A percentile compares a stretch with the other conserved stretches of the same genome.
These are phyloP conservation scores for Circinella minor DNA, from an alignment of 371 early-diverging fungal genomes.

Conservation along the genomic window DNA sequence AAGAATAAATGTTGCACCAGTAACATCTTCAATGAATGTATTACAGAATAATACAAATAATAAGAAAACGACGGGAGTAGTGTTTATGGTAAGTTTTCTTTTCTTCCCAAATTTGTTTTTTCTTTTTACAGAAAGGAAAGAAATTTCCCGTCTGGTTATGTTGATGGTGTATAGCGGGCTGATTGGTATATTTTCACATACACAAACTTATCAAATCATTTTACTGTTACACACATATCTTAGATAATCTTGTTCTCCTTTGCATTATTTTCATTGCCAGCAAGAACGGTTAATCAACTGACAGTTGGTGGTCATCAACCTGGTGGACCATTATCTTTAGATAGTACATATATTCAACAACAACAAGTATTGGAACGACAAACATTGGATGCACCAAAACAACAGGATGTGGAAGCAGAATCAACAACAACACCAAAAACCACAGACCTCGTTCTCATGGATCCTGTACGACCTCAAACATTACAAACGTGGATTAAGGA, in stretches of 20 bases:
- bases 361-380: slow-evolving; percentile 7
- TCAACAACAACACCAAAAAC: slow-evolving; percentile 9
- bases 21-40: not conserved
- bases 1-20: slow-evolving; percentile 2
- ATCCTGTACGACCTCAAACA: slow-evolving; percentile 42
- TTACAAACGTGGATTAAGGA: slow-evolving; percentile 47
- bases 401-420: not conserved
- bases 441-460: slow-evolving; percentile 43
- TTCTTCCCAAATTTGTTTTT: not conserved
- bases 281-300: slow-evolving; percentile 45
- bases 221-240: not conserved
- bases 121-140: too few relatives aligned
- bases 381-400: slow-evolving; percentile 11
- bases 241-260: slow-evolving; percentile 69
- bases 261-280: slow-evolving; percentile 64
- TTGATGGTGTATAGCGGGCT: too few relatives aligned
- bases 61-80: slow-evolving; percentile 59
- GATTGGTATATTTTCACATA: not conserved
- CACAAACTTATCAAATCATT: not conserved
- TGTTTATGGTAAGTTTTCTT: slow-evolving; percentile 67
- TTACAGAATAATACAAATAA: slow-evolving; percentile 10
- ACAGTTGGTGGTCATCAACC: slow-evolving; percentile 54
- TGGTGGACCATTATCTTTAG: slow-evolving; percentile 27
- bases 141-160: too few relatives aligned
- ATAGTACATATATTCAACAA: slow-evolving; percentile 17